Conservation (phyloP, 2,329 filamentous ascomycete species). For the Chaetomium globosum region DNA sequence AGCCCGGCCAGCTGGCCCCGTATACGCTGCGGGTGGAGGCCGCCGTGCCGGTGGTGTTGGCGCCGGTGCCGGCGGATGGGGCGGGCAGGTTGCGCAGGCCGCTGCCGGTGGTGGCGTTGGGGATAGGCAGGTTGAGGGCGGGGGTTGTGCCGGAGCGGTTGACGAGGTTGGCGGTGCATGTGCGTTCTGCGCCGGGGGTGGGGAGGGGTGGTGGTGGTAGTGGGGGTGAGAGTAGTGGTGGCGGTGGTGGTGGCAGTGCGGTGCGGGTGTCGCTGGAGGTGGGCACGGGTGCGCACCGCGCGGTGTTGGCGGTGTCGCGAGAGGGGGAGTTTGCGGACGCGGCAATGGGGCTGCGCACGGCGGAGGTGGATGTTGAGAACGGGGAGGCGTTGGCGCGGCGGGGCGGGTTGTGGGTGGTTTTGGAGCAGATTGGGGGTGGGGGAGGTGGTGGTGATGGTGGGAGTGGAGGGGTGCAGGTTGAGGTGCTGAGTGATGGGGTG, state of each 20-base stretch:
- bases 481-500: constrained; percentile 37
- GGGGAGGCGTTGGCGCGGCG: constrained; percentile 49
- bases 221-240: neutral
- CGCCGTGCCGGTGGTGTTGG: constrained; percentile 57
- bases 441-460: constrained; percentile 40
- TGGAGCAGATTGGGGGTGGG: constrained; percentile 68
- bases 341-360: constrained; percentile 65
- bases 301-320: constrained; percentile 65
- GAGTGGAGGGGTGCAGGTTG: constrained; percentile 55
- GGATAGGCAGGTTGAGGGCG: too few species aligned
- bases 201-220: neutral
- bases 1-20: constrained; percentile 71
- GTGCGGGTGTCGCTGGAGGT: constrained; percentile 69
- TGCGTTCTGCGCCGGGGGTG: too few species aligned
- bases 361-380: constrained; percentile 73
- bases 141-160: too few species aligned
- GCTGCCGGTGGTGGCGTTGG: too few species aligned
- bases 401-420: constrained; percentile 73
- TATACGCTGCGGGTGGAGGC: constrained; percentile 78
- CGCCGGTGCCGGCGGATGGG: constrained; percentile 68
- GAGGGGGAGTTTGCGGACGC: constrained; percentile 75
- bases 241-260: neutral
- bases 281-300: constrained; percentile 70
- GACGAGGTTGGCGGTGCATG: too few species aligned
- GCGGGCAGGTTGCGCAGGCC: constrained; percentile 71